Base-by-base conservation (phyloP, 2,329 filamentous ascomycete genomes). In the Xylariaceae sp. region DNA sequence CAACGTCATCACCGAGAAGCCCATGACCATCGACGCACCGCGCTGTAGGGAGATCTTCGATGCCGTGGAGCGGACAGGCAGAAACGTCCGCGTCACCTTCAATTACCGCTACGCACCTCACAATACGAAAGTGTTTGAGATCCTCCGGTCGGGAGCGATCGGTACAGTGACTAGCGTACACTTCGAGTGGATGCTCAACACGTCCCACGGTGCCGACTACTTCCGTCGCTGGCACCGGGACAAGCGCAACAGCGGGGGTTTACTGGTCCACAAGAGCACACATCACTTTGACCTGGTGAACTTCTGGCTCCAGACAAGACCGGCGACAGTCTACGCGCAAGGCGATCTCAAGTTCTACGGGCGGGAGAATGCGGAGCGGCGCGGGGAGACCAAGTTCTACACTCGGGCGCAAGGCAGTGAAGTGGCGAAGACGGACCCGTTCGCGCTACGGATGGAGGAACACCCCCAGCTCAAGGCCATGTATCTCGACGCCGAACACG, bases 21-120 rank as follows among this genome's bases (percentile, higher is more conserved):
- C 81, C 5, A 83, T 84, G 81, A 84, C 81, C 1, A 78, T 83
- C 56, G 80, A 84, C 58, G 76, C 71, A 0, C 69, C 73, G 1
- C 73, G 78, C 9, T 82, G 78, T 63, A 69, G 65, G 6, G 69
- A 73, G 44, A 83, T 84, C 50, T 73, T 82, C 54, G 70, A 73
- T 53, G 75, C 78, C 11, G 79, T 80, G 14, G 71, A 76, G 44
- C 67, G 72, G 15, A 80, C 76, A 0, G 69, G 70, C 2, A 64
- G 66, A 11, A 70, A 72, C 36, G 71, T 83, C 3, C 73, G 81
- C 14, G 80, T 84, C 1, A 78, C 77, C 0, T 84, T 84, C 71
- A 84, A 85, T 66, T 84, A 84, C 66, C 76, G 81, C 18, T 84
- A 83, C 58, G 80, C 80, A 36, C 81, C 81, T n/a, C 81, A 83